phyloP scores from a whole-genome alignment of 352 stramenopile species.

The Globisporangium acanthophoron region DNA sequence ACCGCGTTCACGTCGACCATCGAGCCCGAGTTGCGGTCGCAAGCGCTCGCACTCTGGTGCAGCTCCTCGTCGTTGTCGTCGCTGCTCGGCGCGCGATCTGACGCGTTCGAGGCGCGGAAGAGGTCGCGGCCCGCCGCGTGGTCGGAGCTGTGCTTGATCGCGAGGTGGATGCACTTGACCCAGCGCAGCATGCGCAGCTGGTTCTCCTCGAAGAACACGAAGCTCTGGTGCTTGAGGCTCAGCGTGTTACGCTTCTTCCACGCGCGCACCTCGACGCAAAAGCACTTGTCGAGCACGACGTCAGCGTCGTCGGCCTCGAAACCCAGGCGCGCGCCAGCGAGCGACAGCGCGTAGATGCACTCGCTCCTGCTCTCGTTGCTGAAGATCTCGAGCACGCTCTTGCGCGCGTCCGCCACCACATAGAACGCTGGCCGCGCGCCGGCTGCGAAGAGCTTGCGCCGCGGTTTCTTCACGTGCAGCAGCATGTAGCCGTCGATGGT shows the following conservation, averaged over 20 bases:
- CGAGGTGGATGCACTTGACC: slow-evolving; percentile 73
- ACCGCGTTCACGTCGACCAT: background rate
- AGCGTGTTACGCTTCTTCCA: slow-evolving; percentile 71
- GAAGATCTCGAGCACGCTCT: slow-evolving; percentile 60
- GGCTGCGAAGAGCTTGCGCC: slow-evolving; percentile 43
- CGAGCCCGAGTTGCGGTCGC: slow-evolving; percentile 14
- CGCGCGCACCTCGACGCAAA: slow-evolving; percentile 58
- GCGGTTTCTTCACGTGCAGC: slow-evolving; percentile 60
- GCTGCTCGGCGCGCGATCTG: background rate
- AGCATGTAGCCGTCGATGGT: slow-evolving; percentile 49
- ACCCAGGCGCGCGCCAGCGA: slow-evolving; percentile 43
- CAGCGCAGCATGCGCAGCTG: slow-evolving; percentile 61
- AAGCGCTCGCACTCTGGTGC: slow-evolving; percentile 9
- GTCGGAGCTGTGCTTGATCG: slow-evolving; percentile 47
- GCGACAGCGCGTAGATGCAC: slow-evolving; percentile 57
- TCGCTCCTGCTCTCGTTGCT: slow-evolving; percentile 47
- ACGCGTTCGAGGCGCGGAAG: slow-evolving; percentile 25
- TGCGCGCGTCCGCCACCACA: slow-evolving; percentile 44
- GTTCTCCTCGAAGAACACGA: slow-evolving; percentile 72
- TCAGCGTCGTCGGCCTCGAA: slow-evolving; percentile 67
- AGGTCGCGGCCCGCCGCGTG: slow-evolving; percentile 24
- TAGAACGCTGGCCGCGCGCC: slow-evolving; percentile 36
- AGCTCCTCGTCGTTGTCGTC: slow-evolving; percentile 9
- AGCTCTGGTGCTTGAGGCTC: slow-evolving; percentile 49
- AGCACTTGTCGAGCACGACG: slow-evolving; percentile 73